These are phyloP conservation scores for Citropsis articulata DNA, from an alignment of 345 rosid species.

Conservation along the genomic window DNA sequence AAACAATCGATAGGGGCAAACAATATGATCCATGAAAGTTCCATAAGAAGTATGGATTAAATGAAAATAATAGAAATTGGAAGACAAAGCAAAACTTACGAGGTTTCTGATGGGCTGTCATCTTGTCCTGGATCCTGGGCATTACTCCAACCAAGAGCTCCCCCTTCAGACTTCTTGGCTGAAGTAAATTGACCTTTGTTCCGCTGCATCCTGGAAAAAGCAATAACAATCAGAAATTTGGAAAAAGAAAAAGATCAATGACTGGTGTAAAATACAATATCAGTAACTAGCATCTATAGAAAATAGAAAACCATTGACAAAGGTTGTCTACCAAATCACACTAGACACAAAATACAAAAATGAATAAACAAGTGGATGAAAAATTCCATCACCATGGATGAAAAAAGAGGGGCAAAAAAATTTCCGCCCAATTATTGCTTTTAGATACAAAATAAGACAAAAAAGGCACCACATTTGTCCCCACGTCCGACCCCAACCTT, in stretches of 20 bases:
- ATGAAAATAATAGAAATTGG: background rate
- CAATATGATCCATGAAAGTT: background rate
- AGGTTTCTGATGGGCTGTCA: conserved; percentile 58
- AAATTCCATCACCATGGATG: background rate
- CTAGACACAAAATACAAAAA: too few species aligned
- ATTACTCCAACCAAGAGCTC: conserved; percentile 49
- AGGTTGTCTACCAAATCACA: background rate
- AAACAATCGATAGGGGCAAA: background rate
- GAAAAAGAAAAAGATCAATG: background rate
- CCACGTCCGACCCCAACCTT: background rate
- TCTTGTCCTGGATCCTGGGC: conserved; percentile 72
- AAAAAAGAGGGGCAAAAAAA: too few species aligned
- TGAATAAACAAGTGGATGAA: background rate
- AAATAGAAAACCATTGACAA: background rate
- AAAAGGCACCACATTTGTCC: background rate
- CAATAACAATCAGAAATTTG: conserved; percentile 10
- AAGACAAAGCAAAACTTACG: conserved; percentile 45
- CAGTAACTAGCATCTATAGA: background rate
- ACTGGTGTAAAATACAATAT: background rate
- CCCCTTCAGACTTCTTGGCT: conserved; percentile 73
- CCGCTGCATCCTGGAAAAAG: conserved; percentile 77
- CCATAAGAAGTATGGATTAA: background rate
- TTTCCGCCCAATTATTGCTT: too few species aligned
- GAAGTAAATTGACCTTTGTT: conserved; percentile 98
- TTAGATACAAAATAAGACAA: background rate